Percentiles rank a stretch among this genome's conserved stretches.
phyloP scores from a whole-genome alignment of 2,329 filamentous ascomycete species.

The Paraconiothyrium sp. region DNA sequence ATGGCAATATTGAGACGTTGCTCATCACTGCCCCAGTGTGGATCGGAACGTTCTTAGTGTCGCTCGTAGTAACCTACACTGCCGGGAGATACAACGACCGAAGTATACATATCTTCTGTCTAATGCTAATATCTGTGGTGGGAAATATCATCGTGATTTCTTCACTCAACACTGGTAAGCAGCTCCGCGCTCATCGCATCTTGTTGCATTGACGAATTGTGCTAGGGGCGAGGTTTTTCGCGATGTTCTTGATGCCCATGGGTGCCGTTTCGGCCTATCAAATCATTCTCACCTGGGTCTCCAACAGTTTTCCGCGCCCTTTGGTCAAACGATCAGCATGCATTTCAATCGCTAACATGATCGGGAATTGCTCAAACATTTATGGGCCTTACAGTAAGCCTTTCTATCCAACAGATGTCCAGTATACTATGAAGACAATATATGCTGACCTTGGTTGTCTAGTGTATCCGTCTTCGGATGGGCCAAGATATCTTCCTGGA shows the following conservation, averaged over 20 bases:
- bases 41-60: no score
- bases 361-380: constrained; percentile 12
- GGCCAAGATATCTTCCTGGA: no score
- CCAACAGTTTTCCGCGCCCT: constrained; percentile 54
- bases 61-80: no score
- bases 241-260: constrained; percentile 13
- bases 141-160: constrained; percentile 64
- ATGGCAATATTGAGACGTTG: constrained; percentile 60
- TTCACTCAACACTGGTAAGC: constrained; percentile 43
- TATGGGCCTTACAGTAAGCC: constrained; percentile 7
- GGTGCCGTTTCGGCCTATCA: constrained; percentile 19
- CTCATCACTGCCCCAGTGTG: constrained; percentile 60
- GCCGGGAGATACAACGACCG: no score
- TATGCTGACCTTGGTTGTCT: no score
- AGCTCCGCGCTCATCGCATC: no score
- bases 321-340: constrained; percentile 66
- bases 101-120: constrained; percentile 51
- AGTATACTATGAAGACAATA: no score
- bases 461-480: no score
- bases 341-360: constrained; percentile 63
- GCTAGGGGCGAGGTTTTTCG: constrained; percentile 40
- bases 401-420: no score
- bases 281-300: constrained; percentile 18
- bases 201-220: no score
- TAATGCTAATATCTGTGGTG: constrained; percentile 57